Conservation (phyloP, 2,329 filamentous ascomycete genomes). For the Penicillium capsulatum region DNA sequence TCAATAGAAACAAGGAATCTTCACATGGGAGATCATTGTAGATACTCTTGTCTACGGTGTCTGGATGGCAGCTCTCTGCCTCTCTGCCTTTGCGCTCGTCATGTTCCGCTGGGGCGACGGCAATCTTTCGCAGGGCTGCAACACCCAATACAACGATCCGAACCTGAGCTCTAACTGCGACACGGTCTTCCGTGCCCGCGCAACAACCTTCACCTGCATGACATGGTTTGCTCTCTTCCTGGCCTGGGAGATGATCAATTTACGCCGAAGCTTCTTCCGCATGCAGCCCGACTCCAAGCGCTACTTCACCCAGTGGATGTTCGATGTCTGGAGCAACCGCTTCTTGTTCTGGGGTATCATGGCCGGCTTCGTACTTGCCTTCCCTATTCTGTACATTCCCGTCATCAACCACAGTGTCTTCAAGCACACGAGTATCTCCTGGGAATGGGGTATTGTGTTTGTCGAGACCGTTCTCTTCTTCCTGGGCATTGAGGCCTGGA, state of each 20-base stretch:
- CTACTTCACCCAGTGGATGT: slow-evolving; percentile 63
- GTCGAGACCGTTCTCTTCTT: slow-evolving; percentile 60
- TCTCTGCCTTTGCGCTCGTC: slow-evolving; percentile 60
- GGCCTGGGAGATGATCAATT: slow-evolving; percentile 73
- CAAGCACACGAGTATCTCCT: slow-evolving; percentile 60
- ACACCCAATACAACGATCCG: slow-evolving; percentile 49
- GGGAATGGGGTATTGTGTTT: slow-evolving; percentile 68
- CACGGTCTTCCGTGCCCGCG: slow-evolving; percentile 65
- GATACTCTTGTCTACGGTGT: slow-evolving; percentile 77
- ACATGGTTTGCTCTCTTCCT: slow-evolving; percentile 74
- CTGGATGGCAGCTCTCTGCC: slow-evolving; percentile 69
- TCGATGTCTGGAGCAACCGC: slow-evolving; percentile 66
- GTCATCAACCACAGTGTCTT: slow-evolving; percentile 63
- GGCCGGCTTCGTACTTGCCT: slow-evolving; percentile 54
- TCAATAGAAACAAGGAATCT: slow-evolving; percentile 59
- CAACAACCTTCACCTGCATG: slow-evolving; percentile 68
- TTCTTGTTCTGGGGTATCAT: slow-evolving; percentile 66
- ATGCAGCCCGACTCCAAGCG: slow-evolving; percentile 62
- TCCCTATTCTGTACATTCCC: slow-evolving; percentile 64
- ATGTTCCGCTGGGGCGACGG: slow-evolving; percentile 60
- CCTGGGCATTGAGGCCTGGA: slow-evolving; percentile 61
- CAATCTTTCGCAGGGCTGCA: slow-evolving; percentile 59
- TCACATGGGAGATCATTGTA: slow-evolving; percentile 70
- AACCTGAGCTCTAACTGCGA: slow-evolving; percentile 48
- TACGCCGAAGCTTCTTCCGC: slow-evolving; percentile 69